A percentile compares a stretch with the other conserved stretches of the same genome.
phyloP scores from a whole-genome alignment of 257 asterid species.

The Solanum bulbocastanum region DNA sequence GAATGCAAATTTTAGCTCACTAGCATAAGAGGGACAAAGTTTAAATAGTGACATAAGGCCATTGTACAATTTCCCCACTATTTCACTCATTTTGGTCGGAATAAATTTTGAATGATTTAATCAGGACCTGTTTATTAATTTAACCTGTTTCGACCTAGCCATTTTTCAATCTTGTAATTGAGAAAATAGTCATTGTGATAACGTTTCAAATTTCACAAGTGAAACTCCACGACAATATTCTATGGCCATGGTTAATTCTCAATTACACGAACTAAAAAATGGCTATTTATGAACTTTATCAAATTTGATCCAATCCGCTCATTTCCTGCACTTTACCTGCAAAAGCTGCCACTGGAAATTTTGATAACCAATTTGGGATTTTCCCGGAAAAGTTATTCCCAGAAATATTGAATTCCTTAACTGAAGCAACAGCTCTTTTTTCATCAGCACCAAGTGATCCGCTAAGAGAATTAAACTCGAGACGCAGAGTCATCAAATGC shows the following conservation, averaged over 20 bases:
- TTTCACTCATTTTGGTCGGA: background rate
- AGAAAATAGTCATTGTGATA: background rate
- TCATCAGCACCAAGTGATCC: conserved; percentile 6
- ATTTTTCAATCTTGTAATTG: background rate
- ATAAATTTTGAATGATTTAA: background rate
- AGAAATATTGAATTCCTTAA: conserved; percentile 15
- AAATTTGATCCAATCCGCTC: background rate
- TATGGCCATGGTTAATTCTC: background rate
- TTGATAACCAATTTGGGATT: conserved; percentile 21
- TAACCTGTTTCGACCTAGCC: background rate
- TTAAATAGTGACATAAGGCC: no score
- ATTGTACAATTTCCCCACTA: no score
- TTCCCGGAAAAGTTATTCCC: conserved; percentile 11
- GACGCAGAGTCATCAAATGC: conserved; percentile 21
- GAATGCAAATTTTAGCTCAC: background rate
- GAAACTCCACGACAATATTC: background rate
- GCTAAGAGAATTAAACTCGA: conserved; percentile 19
- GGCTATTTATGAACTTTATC: background rate
- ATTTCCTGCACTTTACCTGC: background rate
- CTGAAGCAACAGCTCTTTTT: background rate
- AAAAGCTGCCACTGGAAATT: conserved; percentile 18
- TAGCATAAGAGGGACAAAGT: background rate
- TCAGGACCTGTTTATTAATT: no score
- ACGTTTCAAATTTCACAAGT: background rate
- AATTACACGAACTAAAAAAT: background rate